A percentile compares a stretch with the other conserved stretches of the same genome.
Evolutionary conservation across 2,329 filamentous ascomycete species (phyloP).

Genomic region (Colletotrichum tanaceti): DNA sequence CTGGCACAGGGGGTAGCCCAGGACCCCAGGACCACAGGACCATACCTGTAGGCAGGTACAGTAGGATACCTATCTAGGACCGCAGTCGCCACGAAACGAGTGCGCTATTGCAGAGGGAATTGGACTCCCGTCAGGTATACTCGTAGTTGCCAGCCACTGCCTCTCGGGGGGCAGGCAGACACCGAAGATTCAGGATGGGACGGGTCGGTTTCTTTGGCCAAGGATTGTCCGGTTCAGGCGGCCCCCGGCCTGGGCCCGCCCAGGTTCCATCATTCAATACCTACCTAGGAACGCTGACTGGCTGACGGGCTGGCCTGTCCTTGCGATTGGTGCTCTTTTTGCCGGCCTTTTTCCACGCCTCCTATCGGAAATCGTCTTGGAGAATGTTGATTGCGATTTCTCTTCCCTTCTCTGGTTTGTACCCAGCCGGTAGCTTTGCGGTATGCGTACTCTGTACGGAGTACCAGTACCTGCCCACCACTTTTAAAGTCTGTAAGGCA

Average conservation of each 20-base stretch:
- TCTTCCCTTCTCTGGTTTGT: neutral
- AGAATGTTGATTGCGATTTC: neutral
- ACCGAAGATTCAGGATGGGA: constrained; percentile 4
- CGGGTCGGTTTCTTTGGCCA: constrained; percentile 11
- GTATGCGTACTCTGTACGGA: neutral
- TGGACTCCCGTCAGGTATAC: neutral
- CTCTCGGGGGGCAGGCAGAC: neutral
- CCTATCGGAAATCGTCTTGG: neutral
- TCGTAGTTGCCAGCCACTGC: neutral
- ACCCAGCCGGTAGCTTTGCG: constrained; percentile 11
- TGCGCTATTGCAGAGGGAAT: neutral
- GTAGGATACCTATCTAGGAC: too few species aligned
- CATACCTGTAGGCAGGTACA: too few species aligned
- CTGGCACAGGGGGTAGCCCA: constrained; percentile 33
- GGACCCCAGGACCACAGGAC: constrained; percentile 11
- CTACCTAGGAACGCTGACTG: constrained; percentile 6
- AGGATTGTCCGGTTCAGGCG: constrained; percentile 33
- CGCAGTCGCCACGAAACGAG: constrained; percentile 24
- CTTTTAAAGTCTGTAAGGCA: constrained; percentile 2
- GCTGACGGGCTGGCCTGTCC: constrained; percentile 10
- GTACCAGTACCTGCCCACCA: neutral
- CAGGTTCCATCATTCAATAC: constrained; percentile 3
- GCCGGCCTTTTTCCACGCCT: constrained; percentile 27
- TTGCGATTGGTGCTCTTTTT: constrained; percentile 35
- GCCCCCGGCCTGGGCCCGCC: constrained; percentile 13